Base-by-base conservation (phyloP, 2,329 filamentous ascomycete genomes). In the Westerdykella sp. region DNA sequence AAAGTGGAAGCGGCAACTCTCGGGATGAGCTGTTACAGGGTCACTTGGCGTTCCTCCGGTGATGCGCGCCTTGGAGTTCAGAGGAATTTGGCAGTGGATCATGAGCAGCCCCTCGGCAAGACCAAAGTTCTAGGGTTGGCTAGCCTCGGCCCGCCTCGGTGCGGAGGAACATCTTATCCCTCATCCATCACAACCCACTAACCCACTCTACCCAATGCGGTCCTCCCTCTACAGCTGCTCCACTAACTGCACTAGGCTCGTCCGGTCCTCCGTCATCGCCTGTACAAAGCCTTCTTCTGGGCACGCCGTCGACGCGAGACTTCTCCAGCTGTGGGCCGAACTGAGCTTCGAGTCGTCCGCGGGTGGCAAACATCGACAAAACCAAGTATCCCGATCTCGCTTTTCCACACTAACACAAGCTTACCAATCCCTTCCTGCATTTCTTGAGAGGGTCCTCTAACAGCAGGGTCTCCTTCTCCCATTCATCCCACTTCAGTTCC, bases 41-140 rank as follows among this genome's bases (percentile, higher is more conserved):
- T 54, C 49, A 45, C 36, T 43, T 34, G 37, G 4, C 35, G 38
- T 44, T 28, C 49, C 41, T 49, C 55, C 56, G 49, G 54, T 55
- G 39, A 57, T 58, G 54, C 59, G 56, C 50, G n/a, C 45, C 36
- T 38, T 38, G 15, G 11, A 6, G 9, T 35, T 14, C 18, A 21
- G 18, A 21, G 18, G 18, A 21, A 32, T 32, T n/a, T n/a, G 12
- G 30, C 30, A 7, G 30, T 6, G 14, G 7, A 5, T n/a, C n/a
- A n/a, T n/a, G n/a, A n/a, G n/a, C n/a, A 14, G 41, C 60, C 60
- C 61, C 63, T 62, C 59, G 60, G 59, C 50, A 60, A 54, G 30
- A 14, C 30, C 30, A 47, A 28, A 49, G 54, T 34, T 21, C 36
- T 40, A 11, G 21, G 37, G 12, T 12, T 51, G 56, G 54, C 49